A percentile compares a stretch with the other conserved stretches of the same genome.
Evolutionary conservation across 306 rosid species (phyloP).

Genomic region (Trifolium fragiferum): DNA sequence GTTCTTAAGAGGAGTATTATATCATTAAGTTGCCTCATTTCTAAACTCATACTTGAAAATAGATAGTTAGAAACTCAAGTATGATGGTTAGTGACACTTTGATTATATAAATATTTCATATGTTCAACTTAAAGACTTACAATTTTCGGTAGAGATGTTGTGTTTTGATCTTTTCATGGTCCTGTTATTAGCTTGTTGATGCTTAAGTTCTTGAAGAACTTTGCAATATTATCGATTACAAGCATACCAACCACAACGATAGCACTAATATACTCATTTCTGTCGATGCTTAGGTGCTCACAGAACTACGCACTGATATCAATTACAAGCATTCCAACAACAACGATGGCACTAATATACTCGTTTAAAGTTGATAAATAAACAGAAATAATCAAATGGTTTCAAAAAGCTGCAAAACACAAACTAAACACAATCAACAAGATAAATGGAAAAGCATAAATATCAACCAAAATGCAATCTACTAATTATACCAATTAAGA

Average conservation of each 20-base stretch:
- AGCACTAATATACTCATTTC: no score
- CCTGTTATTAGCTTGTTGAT: background rate
- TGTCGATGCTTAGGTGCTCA: background rate
- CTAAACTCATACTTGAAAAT: no score
- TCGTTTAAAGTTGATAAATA: background rate
- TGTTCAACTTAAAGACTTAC: no score
- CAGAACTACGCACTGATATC: background rate
- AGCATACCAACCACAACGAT: no score
- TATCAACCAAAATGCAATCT: background rate
- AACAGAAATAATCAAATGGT: background rate
- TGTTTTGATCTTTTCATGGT: background rate
- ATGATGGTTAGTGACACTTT: no score
- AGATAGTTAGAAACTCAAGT: no score
- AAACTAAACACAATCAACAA: background rate
- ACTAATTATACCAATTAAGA: background rate
- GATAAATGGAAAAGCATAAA: background rate
- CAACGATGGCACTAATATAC: background rate
- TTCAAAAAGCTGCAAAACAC: background rate
- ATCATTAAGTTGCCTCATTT: no score
- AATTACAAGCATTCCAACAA: background rate
- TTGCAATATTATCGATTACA: no score
- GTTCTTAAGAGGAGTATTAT: no score
- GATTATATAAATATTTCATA: no score
- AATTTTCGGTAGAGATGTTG: no score
- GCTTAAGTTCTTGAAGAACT: background rate